Evolutionary conservation across 768 basidiomycete genomes (phyloP), one percentile per base, ranked within the genome.

Genomic region (Russula virescens): DNA sequence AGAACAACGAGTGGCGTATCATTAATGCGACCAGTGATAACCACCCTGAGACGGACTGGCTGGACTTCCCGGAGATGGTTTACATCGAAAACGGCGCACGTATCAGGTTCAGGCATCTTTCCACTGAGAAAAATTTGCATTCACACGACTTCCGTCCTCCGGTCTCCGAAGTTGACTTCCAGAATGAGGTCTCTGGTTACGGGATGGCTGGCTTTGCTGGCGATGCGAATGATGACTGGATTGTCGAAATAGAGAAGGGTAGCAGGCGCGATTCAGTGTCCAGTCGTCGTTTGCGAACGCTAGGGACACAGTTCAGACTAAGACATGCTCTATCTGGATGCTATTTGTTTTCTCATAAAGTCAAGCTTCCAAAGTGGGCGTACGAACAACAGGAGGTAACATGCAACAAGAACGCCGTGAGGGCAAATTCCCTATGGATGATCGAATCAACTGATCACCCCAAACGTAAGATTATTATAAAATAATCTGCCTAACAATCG

Each of bases 371-470:
- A 0, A 91, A 97, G 5, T 99, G 97, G 97, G 97, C 85, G 0
- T 99, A 81, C 68, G 97, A 98, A 71, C 97, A 99, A 74, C 97
- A 99, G 73, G 97, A 99, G 71, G 97, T 99, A 55, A 98, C 97
- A 0, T 99, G 97, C 75, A 99, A 99, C 76, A 98, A 94, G 81
- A 96, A 98, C 69, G 95, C 97, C 14, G 88, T 88, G 26, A 81
- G 77, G 73, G 82, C 80, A 2, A 98, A 98, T 73, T 94, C 94
- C 34, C 71, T 98, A 63, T 98, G 97, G 97, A 93, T 83, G 69
- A 77, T 98, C 46, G 97, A 99, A 78, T 97, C 94, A 2, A 82
- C 89, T 52, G 78, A 69, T 28, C 94, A 98, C 71, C 79, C 83
- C 0, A 78, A 80, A 54, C 73, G 89, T 95, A 71, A 70, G 91